phyloP scores from a whole-genome alignment of 441 rosid genomes.

The Cnidoscolus chayamansa region DNA sequence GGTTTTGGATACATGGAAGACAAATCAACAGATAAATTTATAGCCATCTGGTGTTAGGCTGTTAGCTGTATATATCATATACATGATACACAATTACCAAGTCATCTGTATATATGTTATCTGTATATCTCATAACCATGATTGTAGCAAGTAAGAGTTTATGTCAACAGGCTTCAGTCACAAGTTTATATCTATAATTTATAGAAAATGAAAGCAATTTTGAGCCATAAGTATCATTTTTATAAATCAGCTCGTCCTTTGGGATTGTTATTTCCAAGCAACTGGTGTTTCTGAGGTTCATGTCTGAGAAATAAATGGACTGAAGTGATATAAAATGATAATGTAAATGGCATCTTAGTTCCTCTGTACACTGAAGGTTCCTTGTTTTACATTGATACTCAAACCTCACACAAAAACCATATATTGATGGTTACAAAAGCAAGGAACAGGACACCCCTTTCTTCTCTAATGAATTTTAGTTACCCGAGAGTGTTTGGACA shows the following conservation, averaged over 20 bases:
- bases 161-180: slow-evolving; percentile 2
- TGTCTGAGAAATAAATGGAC: slow-evolving; percentile 9
- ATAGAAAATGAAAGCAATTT: slow-evolving; percentile 16
- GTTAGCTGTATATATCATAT: slow-evolving; percentile 21
- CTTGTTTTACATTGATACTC: slow-evolving; percentile 40
- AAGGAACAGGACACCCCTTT: slow-evolving; percentile 26
- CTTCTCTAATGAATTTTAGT: slow-evolving; percentile 23
- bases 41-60: neutral
- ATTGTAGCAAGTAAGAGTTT: slow-evolving; percentile 16
- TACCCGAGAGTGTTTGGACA: slow-evolving; percentile 61
- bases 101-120: slow-evolving; percentile 18
- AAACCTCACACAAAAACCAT: slow-evolving; percentile 36
- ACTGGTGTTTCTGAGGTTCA: neutral
- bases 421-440: slow-evolving; percentile 27
- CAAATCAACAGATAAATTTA: neutral
- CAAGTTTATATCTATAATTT: slow-evolving; percentile 22
- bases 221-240: neutral
- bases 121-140: slow-evolving; percentile 4
- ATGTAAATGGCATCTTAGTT: slow-evolving; percentile 36
- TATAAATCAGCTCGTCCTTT: neutral
- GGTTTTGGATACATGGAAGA: slow-evolving; percentile 6
- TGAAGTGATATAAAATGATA: slow-evolving; percentile 21
- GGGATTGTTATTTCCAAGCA: neutral
- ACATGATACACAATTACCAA: slow-evolving; percentile 9
- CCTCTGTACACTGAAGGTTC: slow-evolving; percentile 53